Evolutionary conservation across 441 rosid genomes (phyloP), one percentile per base, ranked within the genome.

Genomic region (Jatropha podagrica): DNA sequence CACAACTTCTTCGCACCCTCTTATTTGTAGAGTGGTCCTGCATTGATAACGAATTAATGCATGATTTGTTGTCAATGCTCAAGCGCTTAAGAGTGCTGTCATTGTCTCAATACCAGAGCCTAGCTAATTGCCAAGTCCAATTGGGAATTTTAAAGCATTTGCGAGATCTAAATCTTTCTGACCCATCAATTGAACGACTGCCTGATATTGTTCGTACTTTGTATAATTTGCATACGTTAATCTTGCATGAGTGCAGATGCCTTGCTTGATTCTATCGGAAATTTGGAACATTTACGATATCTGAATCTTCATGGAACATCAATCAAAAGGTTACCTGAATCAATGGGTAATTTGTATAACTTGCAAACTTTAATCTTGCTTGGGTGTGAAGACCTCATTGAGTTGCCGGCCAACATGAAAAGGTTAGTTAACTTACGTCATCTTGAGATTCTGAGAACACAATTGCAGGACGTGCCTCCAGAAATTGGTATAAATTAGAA

Each of bases 191-290:
- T 42, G 15, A 26, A 46, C 17, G 4, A 17, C 46, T 72, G 44
- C 67, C 74, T 8, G 67, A 60, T 13, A 46, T 26, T 44, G 42
- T 72, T 56, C 71, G 37, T 7, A 71, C 75, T 46, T 62, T 75
- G 32, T 72, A 73, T 10, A 81, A 71, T 60, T 44, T 72, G 52
- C 74, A 72, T 6, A 60, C 67, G 26, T 4, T 72, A 7, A 59
- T 72, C 56, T 60, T 72, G 67, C 56, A 44, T 26, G 56, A 44
- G 2, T 59, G 74, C 42, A 72, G 11, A 14, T 59, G 64, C n/a
- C 71, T 71, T 77, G 70, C 81, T 83, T 87, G 92, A n/a, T 55
- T 55, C 60, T 6, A 7, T 55, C n/a, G 60, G 60, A 8, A 17
- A 55, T n/a, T 55, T 55, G 60, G 15, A 55, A 4, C 26, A 55